Evolutionary conservation across 2,329 filamentous ascomycete genomes (phyloP), one percentile per base, ranked within the genome.

Genomic region (Emmonsiellopsis sp.): DNA sequence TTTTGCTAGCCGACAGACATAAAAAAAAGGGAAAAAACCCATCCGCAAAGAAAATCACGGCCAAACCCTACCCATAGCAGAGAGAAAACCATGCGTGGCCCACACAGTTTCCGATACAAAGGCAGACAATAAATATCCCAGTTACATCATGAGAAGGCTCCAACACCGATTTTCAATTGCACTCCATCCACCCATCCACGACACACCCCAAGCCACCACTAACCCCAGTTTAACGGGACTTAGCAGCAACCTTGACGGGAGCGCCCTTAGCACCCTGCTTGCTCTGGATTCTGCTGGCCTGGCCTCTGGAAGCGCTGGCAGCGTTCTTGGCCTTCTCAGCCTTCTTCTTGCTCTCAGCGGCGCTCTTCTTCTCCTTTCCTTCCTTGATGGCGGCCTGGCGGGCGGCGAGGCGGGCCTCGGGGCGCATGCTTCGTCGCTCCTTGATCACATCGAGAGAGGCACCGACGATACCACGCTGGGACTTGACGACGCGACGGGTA

Each of bases 391-490:
- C 92, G 67, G 85, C 80, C 65, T 82, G 79, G 73, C 93, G 92
- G 72, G 90, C 91, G 70, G 93, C 93, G 69, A 84, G 82, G 75
- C 93, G 91, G 73, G 90, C 92, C 82, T 97, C 93, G 67, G 93
- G 93, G 76, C 93, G 89, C 83, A 89, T 85, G 68, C 83, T 77
- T 72, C 93, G 91, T 80, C 89, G 89, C 86, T 98, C 93, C 86
- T 96, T 97, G 85, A 98, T 97, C 73, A 97, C 90, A 75, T 98
- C 93, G 77, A 98, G 91, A 62, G 93, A 96, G 67, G 93, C 93
- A 84, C 93, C 93, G 68, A 98, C 93, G 77, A 98, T 95, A 74
- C 87, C 92, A 82, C 93, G 91, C 85, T 98, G 93, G 76, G 88
- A 77, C 88, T 98, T 98, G 80, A 98, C 89, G 72, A 89, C 89